Conservation (phyloP, 176 grass and related monocot species). For the Sorghum bicolor region DNA sequence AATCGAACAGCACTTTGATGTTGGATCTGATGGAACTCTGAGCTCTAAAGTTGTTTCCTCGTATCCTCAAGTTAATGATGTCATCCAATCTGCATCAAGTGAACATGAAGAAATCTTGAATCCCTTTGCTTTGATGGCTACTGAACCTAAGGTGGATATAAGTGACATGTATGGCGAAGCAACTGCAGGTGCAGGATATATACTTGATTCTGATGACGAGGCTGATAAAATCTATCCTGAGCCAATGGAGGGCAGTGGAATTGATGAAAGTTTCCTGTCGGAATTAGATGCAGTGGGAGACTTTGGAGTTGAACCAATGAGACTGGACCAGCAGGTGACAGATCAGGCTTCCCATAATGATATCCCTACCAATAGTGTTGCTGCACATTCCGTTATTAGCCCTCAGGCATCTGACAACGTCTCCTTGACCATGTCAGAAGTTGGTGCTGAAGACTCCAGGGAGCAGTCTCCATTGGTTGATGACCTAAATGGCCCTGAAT, state of each 20-base stretch:
- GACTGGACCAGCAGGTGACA: slow-evolving; percentile 29
- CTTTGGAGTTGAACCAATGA: slow-evolving; percentile 51
- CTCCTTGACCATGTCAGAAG: slow-evolving; percentile 22
- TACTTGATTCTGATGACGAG: slow-evolving; percentile 74
- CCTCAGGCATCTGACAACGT: slow-evolving; percentile 17
- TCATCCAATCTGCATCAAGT: slow-evolving; percentile 27
- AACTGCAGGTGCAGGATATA: slow-evolving; percentile 28
- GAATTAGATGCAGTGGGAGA: slow-evolving; percentile 73
- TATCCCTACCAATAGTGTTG: slow-evolving; percentile 28
- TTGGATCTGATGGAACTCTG: slow-evolving; percentile 26
- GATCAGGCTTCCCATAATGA: slow-evolving; percentile 19
- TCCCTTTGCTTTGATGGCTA: slow-evolving; percentile 22
- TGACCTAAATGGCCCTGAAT: slow-evolving; percentile 30
- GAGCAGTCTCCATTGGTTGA: slow-evolving; percentile 24
- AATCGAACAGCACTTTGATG: slow-evolving; percentile 44
- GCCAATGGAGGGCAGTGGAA: slow-evolving; percentile 43
- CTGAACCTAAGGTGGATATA: slow-evolving; percentile 25
- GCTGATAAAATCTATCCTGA: slow-evolving; percentile 69
- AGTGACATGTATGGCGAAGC: slow-evolving; percentile 29
- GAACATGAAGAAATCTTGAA: slow-evolving; percentile 30
- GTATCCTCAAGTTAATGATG: slow-evolving; percentile 20
- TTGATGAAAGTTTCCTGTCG: slow-evolving; percentile 71
- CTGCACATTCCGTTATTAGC: slow-evolving; percentile 11
- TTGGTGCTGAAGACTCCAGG: slow-evolving; percentile 7
- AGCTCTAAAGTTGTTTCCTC: slow-evolving; percentile 18